phyloP scores from a whole-genome alignment of 2,329 filamentous ascomycete species.

The Aspergillus brasiliensis region DNA sequence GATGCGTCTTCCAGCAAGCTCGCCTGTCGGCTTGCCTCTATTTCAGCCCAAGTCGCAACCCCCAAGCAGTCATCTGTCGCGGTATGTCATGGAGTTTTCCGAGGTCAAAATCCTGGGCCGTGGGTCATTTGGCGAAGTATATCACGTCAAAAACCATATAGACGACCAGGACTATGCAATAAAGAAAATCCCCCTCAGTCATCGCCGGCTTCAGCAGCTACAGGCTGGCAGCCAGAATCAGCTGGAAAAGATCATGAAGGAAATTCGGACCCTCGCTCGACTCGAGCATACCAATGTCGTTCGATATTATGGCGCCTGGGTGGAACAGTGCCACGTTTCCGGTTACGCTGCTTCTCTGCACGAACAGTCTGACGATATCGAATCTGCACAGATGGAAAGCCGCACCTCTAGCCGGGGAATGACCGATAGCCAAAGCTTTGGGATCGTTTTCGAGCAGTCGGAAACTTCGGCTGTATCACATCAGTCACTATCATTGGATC shows the following conservation, averaged over 20 bases:
- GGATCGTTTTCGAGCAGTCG: constrained; percentile 46
- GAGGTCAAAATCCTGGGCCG: constrained; percentile 61
- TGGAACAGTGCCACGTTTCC: constrained; percentile 51
- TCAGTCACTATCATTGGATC: neutral
- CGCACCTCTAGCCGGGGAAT: constrained; percentile 18
- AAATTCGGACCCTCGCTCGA: constrained; percentile 63
- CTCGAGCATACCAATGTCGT: constrained; percentile 68
- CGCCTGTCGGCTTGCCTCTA: constrained; percentile 35
- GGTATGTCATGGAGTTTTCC: constrained; percentile 55
- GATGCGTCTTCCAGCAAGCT: constrained; percentile 31
- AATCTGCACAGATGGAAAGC: constrained; percentile 20
- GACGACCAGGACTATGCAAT: constrained; percentile 66
- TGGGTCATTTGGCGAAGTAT: constrained; percentile 68
- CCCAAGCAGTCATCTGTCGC: constrained; percentile 36
- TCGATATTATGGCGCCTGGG: constrained; percentile 66
- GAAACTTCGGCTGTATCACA: constrained; percentile 23
- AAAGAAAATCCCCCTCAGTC: constrained; percentile 64
- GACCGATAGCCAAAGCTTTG: constrained; percentile 35
- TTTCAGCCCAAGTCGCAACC: constrained; percentile 28
- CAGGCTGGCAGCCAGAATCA: constrained; percentile 55
- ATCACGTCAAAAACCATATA: constrained; percentile 61
- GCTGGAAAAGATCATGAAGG: constrained; percentile 59
- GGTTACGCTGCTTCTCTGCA: constrained; percentile 12
- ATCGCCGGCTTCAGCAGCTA: constrained; percentile 55
- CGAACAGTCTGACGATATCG: constrained; percentile 6